Evolutionary conservation across 129 eudicot species (phyloP), one percentile per base, ranked within the genome.

Genomic region (Tanacetum coccineum): DNA sequence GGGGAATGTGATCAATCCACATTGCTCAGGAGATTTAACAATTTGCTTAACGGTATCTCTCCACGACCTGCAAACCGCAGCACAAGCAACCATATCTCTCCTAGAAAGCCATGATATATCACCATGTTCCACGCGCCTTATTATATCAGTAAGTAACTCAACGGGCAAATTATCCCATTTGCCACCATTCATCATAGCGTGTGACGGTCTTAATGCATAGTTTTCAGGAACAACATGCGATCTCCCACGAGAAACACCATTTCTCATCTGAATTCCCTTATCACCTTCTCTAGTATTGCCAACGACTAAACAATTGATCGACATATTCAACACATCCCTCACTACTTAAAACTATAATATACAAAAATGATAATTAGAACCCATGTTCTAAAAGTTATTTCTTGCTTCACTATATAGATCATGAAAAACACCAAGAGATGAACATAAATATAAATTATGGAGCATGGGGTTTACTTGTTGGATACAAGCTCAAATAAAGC

Each of bases 1-100:
- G 46, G 96, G 96, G 45, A 82, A 88, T 42, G 96, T 85, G 67
- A 89, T 53, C 76, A 85, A 72, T 48, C 96, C 87, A 57, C 96
- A 89, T 77, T 89, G 82, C 56, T 89, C 85, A 30, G 96, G 93
- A 47, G 93, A 83, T 70, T 73, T 81, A 30, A 83, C 68, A 53
- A 85, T 70, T 72, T 85, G 87, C 62, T 73, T 83, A n/a, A 79
- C 52, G 3, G 76, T 59, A 3, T 74, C 78, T 58, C 93, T 79
- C 96, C 96, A 85, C 1, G 74, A 83, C 67, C 65, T 81, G 60
- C 96, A 85, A 64, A 89, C 85, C 0, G 85, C 76, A 30, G 81
- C 96, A 62, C 89, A 89, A 69, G 78, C 74, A 64, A 89, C 93
- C 40, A 83, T 75, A 15, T 78, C 87, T 64, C 85, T 71, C 44